Conservation (phyloP, 2,329 filamentous ascomycete genomes). For the Lojkania enalia region DNA sequence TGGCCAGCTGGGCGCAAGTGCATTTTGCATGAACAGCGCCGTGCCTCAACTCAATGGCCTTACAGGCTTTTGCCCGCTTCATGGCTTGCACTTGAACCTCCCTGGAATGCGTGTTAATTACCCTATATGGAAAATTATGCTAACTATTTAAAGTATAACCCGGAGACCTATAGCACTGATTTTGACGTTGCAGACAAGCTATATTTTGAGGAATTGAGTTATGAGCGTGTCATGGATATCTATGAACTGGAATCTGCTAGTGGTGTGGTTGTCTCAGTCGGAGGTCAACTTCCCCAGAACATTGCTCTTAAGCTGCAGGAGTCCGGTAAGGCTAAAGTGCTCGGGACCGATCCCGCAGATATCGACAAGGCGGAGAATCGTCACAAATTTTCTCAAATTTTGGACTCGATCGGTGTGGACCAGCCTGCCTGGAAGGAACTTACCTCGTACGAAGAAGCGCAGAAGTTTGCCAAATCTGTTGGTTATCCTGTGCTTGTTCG, state of each 20-base stretch:
- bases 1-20: too few relatives aligned
- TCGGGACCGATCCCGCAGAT: slow-evolving; percentile 89
- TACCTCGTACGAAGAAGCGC: slow-evolving; percentile 84
- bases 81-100: neutral
- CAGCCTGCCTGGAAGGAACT: slow-evolving; percentile 98
- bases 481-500: slow-evolving; percentile 94
- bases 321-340: slow-evolving; percentile 82
- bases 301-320: slow-evolving; percentile 94
- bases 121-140: neutral
- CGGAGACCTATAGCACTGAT: slow-evolving; percentile 81
- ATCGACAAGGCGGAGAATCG: slow-evolving; percentile 98
- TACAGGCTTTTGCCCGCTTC: neutral
- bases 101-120: neutral
- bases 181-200: slow-evolving; percentile 87
- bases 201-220: slow-evolving; percentile 96
- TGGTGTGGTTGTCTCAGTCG: slow-evolving; percentile 92
- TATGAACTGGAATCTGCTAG: slow-evolving; percentile 86
- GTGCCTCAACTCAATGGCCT: too few relatives aligned
- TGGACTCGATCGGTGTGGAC: slow-evolving; percentile 95
- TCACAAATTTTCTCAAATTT: slow-evolving; percentile 96
- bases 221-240: slow-evolving; percentile 98
- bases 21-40: too few relatives aligned
- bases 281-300: slow-evolving; percentile 95
- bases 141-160: slow-evolving; percentile 59
- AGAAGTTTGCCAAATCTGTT: slow-evolving; percentile 80